Percentiles rank a stretch among this genome's conserved stretches.
These are phyloP conservation scores for Trichoderma cornu-damae DNA, from an alignment of 2,329 filamentous ascomycete genomes.

Conservation along the genomic window DNA sequence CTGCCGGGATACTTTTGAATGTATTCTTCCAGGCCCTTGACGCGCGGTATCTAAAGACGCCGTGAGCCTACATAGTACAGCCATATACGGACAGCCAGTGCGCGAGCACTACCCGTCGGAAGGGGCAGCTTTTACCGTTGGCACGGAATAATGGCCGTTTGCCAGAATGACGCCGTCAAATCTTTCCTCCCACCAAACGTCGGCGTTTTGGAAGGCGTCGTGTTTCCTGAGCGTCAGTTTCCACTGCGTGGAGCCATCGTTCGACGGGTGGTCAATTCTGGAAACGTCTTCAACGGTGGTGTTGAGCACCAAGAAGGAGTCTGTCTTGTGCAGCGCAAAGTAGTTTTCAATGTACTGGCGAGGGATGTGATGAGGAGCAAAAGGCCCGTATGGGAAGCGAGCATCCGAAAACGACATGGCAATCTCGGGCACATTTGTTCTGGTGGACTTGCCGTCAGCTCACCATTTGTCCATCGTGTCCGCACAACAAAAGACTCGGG, in stretches of 20 bases:
- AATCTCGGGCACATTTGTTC: conserved; percentile 53
- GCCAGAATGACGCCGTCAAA: conserved; percentile 44
- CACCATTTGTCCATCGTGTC: too few species aligned
- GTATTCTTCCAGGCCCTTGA: conserved; percentile 41
- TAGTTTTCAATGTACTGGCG: conserved; percentile 53
- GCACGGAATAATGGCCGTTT: conserved; percentile 42
- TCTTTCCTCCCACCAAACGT: conserved; percentile 50
- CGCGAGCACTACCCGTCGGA: too few species aligned
- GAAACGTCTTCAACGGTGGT: conserved; percentile 50
- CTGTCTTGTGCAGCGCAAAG: conserved; percentile 46
- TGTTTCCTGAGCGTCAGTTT: conserved; percentile 44
- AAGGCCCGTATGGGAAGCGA: conserved; percentile 51
- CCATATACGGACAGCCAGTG: too few species aligned
- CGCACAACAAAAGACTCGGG: rapidly evolving
- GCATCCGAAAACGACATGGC: conserved; percentile 53
- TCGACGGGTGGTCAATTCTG: conserved; percentile 23
- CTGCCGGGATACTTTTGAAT: conserved; percentile 36
- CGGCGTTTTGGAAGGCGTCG: conserved; percentile 39
- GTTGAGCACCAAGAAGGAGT: conserved; percentile 42
- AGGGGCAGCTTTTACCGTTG: conserved; percentile 37
- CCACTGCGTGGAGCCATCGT: conserved; percentile 33
- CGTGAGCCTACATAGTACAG: neutral
- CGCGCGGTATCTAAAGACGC: conserved; percentile 40
- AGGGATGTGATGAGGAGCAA: conserved; percentile 50
- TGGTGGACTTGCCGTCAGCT: conserved; percentile 15